phyloP scores from a whole-genome alignment of 2,329 filamentous ascomycete species.

The Ophiostoma montium region DNA sequence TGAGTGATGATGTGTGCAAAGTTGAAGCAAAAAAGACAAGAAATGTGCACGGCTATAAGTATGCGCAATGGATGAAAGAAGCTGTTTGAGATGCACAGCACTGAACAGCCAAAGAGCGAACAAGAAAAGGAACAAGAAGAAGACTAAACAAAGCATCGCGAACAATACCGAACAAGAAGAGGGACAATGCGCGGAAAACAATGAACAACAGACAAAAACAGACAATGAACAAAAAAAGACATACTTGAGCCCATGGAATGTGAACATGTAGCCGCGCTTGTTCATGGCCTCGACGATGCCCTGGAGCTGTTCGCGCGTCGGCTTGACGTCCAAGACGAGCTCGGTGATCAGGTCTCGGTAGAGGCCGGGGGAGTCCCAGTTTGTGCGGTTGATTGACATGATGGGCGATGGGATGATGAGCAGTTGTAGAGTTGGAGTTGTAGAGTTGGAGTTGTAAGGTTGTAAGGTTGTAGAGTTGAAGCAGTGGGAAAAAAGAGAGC shows the following conservation, averaged over 20 bases:
- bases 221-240: not conserved
- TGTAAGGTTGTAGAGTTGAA: too few relatives aligned
- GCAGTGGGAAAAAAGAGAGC: too few relatives aligned
- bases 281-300: constrained; percentile 15
- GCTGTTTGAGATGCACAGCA: too few relatives aligned
- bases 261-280: constrained; percentile 17
- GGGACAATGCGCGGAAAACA: too few relatives aligned
- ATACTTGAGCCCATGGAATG: constrained; percentile 11
- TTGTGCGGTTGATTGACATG: constrained; percentile 6
- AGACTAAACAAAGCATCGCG: too few relatives aligned
- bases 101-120: too few relatives aligned
- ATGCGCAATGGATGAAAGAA: too few relatives aligned
- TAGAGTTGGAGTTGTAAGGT: not conserved
- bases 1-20: not conserved
- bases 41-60: too few relatives aligned
- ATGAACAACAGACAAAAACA: not conserved
- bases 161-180: too few relatives aligned
- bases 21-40: not conserved
- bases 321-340: constrained; percentile 24
- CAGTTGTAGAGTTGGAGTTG: not conserved
- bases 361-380: not conserved
- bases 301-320: constrained; percentile 19
- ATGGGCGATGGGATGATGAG: constrained; percentile 7
- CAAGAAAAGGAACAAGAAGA: too few relatives aligned
- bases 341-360: constrained; percentile 31